Conservation (phyloP, 768 basidiomycete species). For the Strobilomyces dryophilus region DNA sequence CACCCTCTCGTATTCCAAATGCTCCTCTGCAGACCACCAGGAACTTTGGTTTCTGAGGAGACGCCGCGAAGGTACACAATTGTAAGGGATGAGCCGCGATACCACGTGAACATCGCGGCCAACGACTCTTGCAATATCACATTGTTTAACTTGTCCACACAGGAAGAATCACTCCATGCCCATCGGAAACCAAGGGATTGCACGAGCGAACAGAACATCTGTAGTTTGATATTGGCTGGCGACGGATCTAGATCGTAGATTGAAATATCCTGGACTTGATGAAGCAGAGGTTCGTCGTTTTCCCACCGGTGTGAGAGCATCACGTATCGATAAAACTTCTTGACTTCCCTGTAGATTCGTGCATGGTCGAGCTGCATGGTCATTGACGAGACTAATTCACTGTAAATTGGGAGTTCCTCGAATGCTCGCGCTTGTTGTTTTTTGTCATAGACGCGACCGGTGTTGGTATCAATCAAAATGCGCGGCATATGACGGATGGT, state of each 20-base stretch:
- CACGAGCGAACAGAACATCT: background rate
- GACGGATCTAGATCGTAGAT: background rate
- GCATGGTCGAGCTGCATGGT: background rate
- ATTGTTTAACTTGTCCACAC: conserved; percentile 1
- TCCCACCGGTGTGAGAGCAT: background rate
- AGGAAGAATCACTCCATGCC: background rate
- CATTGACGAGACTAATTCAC: background rate
- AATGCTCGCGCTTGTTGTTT: background rate
- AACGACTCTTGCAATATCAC: background rate
- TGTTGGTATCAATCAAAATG: background rate
- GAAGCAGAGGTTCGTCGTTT: background rate
- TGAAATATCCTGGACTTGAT: background rate
- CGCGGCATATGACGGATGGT: background rate
- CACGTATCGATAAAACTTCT: background rate
- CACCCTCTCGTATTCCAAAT: conserved; percentile 3
- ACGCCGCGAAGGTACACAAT: background rate
- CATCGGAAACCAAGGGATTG: background rate
- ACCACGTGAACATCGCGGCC: conserved; percentile 9
- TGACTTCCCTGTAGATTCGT: background rate
- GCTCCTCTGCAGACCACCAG: background rate
- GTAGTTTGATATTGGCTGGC: background rate
- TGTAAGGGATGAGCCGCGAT: background rate
- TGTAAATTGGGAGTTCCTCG: background rate
- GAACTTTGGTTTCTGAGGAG: background rate
- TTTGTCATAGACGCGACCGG: background rate